Conservation (phyloP, 176 grass and related monocot genomes). For the Thinopyrum elongatum region DNA sequence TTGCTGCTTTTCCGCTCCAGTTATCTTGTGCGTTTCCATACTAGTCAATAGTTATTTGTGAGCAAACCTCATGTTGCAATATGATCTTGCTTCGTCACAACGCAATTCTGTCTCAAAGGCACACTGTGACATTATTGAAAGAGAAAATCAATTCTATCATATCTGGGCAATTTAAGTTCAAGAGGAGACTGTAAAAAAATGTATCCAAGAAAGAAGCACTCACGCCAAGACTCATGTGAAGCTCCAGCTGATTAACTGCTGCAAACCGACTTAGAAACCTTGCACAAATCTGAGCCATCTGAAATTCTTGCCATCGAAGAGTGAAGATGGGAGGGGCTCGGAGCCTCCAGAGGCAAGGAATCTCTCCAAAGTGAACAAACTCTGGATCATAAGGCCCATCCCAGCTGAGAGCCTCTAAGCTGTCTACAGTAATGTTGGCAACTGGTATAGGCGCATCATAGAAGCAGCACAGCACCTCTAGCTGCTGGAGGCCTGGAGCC, state of each 20-base stretch:
- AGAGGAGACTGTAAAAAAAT: neutral
- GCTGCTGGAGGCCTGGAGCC: neutral
- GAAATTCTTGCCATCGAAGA: neutral
- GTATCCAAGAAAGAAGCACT: neutral
- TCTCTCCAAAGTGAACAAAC: neutral
- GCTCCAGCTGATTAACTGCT: neutral
- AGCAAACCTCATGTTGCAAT: no score
- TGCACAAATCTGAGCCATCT: neutral
- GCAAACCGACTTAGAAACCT: neutral
- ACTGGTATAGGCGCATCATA: neutral
- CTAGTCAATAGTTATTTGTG: neutral
- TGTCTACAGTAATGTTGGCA: neutral
- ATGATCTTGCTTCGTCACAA: no score
- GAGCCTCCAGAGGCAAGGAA: neutral
- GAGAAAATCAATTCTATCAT: no score
- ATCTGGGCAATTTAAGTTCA: no score
- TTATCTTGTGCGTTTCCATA: neutral
- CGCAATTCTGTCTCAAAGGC: no score
- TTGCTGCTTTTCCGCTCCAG: neutral
- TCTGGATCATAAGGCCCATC: neutral
- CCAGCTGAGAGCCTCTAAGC: neutral
- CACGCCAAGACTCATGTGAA: neutral
- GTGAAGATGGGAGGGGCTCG: neutral
- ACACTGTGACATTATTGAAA: no score
- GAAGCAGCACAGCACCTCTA: neutral